Conservation (phyloP, 2,329 filamentous ascomycete species). For the Juglanconis oblonga region DNA sequence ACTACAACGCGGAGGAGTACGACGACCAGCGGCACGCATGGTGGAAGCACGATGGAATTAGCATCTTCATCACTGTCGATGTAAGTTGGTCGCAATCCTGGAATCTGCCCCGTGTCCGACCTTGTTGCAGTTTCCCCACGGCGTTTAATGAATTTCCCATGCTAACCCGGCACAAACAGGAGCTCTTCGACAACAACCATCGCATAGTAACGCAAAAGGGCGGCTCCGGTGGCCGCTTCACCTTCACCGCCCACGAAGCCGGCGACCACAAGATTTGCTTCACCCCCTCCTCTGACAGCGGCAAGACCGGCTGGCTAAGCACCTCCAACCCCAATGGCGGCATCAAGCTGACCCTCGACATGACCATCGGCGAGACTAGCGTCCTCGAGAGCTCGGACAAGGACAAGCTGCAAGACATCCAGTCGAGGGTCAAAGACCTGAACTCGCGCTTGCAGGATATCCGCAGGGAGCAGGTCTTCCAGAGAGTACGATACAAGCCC, state of each 20-base stretch:
- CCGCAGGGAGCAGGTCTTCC: slow-evolving; percentile 91
- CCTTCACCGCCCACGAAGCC: slow-evolving; percentile 90
- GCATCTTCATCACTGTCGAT: slow-evolving; percentile 88
- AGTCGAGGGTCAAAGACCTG: slow-evolving; percentile 82
- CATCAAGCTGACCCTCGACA: slow-evolving; percentile 80
- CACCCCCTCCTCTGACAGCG: slow-evolving; percentile 72
- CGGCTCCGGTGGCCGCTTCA: slow-evolving; percentile 75
- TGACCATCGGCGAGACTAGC: slow-evolving; percentile 92
- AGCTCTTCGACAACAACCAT: slow-evolving; percentile 97
- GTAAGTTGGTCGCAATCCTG: slow-evolving; percentile 40
- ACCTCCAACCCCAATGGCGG: slow-evolving; percentile 64
- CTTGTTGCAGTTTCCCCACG: not conserved
- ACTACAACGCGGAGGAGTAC: slow-evolving; percentile 84
- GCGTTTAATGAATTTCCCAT: not conserved
- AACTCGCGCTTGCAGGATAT: slow-evolving; percentile 87
- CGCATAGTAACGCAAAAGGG: slow-evolving; percentile 88
- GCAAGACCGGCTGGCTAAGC: slow-evolving; percentile 69
- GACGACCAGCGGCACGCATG: slow-evolving; percentile 68
- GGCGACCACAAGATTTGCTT: slow-evolving; percentile 97
- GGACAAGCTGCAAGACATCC: slow-evolving; percentile 85
- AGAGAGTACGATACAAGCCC: slow-evolving; percentile 62
- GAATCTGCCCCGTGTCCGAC: not conserved
- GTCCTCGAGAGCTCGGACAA: slow-evolving; percentile 93
- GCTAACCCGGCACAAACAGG: slow-evolving; percentile 45
- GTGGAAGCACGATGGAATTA: slow-evolving; percentile 70